Evolutionary conservation across 345 rosid species (phyloP), one percentile per base, ranked within the genome.

Genomic region (Diplotaxis tenuifolia): DNA sequence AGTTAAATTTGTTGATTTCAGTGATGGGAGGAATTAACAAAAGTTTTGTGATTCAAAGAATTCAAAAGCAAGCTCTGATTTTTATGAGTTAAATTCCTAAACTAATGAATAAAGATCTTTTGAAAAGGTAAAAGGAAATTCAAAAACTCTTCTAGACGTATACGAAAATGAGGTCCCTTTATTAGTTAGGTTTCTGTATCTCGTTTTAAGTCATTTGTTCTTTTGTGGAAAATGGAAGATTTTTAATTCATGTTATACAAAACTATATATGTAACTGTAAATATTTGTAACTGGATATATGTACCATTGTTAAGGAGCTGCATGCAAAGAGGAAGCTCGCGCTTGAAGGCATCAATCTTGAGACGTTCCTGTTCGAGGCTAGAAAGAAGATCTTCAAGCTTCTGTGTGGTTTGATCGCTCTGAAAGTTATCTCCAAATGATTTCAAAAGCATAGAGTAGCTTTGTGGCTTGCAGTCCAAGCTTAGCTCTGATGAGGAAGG

Each of bases 311-410:
- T 67, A 81, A 96, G 99, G 81, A 96, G 99, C 61, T 96, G 98
- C 98, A 96, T 92, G 93, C 99, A 96, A 73, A 96, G 98, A 1
- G 99, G 99, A 20, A 96, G 91, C 80, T 96, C 99, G 7, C 99
- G 96, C 79, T 96, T 96, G 84, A 96, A 90, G 21, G 96, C 99
- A 70, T 96, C 99, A 62, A 96, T 92, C 91, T 96, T 96, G 72
- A 87, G 85, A 34, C 96, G 86, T 74, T 96, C 99, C 67, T 92
- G 97, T 63, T 96, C 98, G 18, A 96, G 98, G 34, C 78, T 87
- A 72, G 87, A 72, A 18, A 96, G 89, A 77, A 88, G 81, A 52
- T 96, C 97, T 83, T 92, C 97, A 6, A 96, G 95, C 84, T 84
- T 88, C 38, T 85, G 97, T 42, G 89, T 82, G 14, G 89, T 92